These are phyloP conservation scores for Phanerochaete sordida DNA, from an alignment of 768 basidiomycete species.

Conservation along the genomic window DNA sequence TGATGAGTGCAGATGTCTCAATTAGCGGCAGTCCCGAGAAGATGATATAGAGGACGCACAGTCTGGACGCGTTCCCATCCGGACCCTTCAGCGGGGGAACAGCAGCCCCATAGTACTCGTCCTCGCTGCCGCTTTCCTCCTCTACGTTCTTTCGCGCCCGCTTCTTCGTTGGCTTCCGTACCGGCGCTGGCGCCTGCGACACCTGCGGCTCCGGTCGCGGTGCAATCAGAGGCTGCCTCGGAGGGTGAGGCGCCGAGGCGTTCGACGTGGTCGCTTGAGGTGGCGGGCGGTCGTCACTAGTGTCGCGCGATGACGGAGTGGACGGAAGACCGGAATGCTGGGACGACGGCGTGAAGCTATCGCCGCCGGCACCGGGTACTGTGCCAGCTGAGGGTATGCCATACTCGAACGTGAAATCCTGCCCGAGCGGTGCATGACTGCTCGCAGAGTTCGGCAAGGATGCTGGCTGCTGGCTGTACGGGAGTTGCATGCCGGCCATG, in stretches of 20 bases:
- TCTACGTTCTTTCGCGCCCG: neutral
- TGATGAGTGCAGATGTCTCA: neutral
- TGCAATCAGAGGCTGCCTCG: neutral
- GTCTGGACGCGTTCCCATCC: constrained; percentile 1
- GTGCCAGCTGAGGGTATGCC: neutral
- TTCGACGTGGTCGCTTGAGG: neutral
- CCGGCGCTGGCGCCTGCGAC: neutral
- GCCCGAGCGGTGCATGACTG: neutral
- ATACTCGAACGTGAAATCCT: neutral
- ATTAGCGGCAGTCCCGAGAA: neutral
- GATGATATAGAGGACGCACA: constrained; percentile 9
- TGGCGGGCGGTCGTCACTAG: neutral
- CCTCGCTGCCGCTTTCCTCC: constrained; percentile 9
- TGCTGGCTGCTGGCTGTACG: neutral
- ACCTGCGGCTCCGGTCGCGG: neutral
- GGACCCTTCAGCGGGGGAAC: constrained; percentile 15
- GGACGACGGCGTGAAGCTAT: neutral
- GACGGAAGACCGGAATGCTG: neutral
- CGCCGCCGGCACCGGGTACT: neutral
- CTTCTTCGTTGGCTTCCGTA: neutral
- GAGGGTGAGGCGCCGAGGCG: neutral
- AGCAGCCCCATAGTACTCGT: constrained; percentile 2
- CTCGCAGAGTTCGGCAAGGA: neutral
- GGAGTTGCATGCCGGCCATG: neutral
- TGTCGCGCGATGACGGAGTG: neutral